Evolutionary conservation across 2,329 filamentous ascomycete species (phyloP).

Genomic region (Gaeumannomyces tritici): DNA sequence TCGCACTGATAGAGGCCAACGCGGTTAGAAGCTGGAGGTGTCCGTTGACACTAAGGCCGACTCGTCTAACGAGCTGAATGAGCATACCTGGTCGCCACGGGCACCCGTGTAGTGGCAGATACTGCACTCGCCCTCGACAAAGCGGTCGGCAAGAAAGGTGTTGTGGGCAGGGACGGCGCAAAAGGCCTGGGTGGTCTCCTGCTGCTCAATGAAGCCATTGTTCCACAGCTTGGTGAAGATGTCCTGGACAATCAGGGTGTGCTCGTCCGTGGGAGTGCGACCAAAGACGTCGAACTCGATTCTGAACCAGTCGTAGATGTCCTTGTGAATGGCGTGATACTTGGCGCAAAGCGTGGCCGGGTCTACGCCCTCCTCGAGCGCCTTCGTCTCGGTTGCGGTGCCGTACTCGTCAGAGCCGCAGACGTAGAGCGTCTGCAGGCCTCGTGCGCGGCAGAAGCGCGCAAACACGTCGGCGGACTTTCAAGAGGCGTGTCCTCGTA

Average conservation of each 20-base stretch:
- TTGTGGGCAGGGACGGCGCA: conserved; percentile 54
- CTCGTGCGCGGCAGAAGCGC: conserved; percentile 70
- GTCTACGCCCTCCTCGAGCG: conserved; percentile 73
- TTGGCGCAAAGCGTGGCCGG: conserved; percentile 78
- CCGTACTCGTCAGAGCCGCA: conserved; percentile 67
- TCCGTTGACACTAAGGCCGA: no score
- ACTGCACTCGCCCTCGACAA: conserved; percentile 70
- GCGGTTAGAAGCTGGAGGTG: background rate
- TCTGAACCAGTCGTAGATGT: conserved; percentile 92
- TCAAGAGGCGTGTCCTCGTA: background rate
- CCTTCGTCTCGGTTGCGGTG: conserved; percentile 91
- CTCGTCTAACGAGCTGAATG: background rate
- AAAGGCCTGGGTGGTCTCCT: conserved; percentile 81
- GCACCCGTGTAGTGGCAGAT: conserved; percentile 64
- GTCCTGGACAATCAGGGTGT: conserved; percentile 86
- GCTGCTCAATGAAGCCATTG: conserved; percentile 81
- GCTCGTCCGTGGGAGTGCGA: conserved; percentile 77
- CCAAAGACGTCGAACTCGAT: conserved; percentile 94
- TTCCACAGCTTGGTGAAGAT: conserved; percentile 83
- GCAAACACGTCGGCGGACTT: conserved; percentile 74
- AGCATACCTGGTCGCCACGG: conserved; percentile 45
- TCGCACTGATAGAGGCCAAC: conserved; percentile 22
- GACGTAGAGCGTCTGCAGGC: conserved; percentile 71
- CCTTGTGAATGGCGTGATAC: conserved; percentile 81
- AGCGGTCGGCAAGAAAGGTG: conserved; percentile 71